phyloP scores from a whole-genome alignment of 2,329 filamentous ascomycete genomes.

The Mycocentrospora acerina region DNA sequence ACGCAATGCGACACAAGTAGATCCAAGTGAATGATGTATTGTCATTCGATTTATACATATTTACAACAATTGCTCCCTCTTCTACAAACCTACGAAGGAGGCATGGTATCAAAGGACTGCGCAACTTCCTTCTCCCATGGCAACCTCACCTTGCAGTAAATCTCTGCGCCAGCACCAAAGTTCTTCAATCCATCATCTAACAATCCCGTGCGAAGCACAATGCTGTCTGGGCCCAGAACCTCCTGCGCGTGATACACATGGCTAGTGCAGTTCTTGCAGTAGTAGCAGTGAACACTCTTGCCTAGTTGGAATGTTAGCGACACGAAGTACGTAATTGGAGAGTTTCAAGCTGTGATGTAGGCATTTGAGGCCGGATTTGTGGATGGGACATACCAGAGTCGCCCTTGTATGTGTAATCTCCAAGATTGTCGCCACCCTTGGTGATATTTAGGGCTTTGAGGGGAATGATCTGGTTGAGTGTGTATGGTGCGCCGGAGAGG shows the following conservation, averaged over 20 bases:
- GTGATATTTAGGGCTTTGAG: conserved; percentile 53
- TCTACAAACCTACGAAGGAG: conserved; percentile 41
- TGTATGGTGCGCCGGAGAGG: conserved; percentile 54
- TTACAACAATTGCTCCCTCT: too few relatives aligned
- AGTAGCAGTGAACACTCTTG: conserved; percentile 59
- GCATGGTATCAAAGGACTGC: conserved; percentile 43
- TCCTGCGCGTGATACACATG: conserved; percentile 60
- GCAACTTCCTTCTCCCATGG: conserved; percentile 55
- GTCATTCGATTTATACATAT: too few relatives aligned
- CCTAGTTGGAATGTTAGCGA: conserved; percentile 33
- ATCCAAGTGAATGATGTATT: too few relatives aligned
- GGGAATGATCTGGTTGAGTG: conserved; percentile 57
- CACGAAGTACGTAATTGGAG: neutral
- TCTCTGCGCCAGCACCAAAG: conserved; percentile 55
- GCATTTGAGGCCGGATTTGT: too few relatives aligned
- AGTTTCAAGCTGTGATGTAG: too few relatives aligned
- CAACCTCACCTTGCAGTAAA: conserved; percentile 56
- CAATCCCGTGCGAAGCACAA: conserved; percentile 55
- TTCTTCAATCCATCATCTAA: conserved; percentile 48
- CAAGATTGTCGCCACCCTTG: conserved; percentile 50
- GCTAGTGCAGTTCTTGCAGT: conserved; percentile 58
- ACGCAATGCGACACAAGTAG: too few relatives aligned
- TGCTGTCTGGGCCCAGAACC: conserved; percentile 52
- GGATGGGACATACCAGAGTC: conserved; percentile 48
- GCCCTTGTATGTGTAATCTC: conserved; percentile 58